Conservation (phyloP, 352 stramenopile genomes). For the Pseudoperonospora humuli region DNA sequence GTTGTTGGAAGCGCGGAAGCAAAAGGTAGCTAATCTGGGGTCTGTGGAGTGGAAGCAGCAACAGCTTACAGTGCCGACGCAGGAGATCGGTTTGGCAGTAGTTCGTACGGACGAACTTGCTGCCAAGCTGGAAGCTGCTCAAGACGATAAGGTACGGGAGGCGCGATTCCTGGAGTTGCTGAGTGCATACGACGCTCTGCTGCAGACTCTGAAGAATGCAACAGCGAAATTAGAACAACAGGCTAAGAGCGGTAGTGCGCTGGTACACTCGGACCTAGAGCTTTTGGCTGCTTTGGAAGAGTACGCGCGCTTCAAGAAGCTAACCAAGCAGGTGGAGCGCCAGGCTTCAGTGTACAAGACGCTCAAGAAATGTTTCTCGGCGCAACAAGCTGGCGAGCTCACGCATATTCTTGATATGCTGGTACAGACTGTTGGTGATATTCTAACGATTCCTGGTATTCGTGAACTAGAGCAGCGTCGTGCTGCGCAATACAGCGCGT, state of each 20-base stretch:
- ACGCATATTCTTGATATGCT: constrained; percentile 81
- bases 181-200: constrained; percentile 59
- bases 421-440: constrained; percentile 73
- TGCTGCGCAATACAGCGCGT: constrained; percentile 57
- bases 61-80: constrained; percentile 56
- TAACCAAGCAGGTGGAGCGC: constrained; percentile 64
- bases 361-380: constrained; percentile 41
- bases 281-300: constrained; percentile 58
- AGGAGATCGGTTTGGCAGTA: constrained; percentile 62
- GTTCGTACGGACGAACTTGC: constrained; percentile 68
- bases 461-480: constrained; percentile 42
- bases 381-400: constrained; percentile 48
- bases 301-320: constrained; percentile 66
- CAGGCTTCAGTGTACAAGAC: constrained; percentile 57
- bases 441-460: constrained; percentile 56
- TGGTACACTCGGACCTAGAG: constrained; percentile 71
- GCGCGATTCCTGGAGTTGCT: constrained; percentile 60
- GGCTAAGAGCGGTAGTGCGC: constrained; percentile 61
- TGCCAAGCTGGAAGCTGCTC: constrained; percentile 45
- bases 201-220: constrained; percentile 61
- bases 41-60: constrained; percentile 79
- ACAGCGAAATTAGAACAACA: constrained; percentile 62
- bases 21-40: constrained; percentile 76
- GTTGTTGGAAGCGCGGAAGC: constrained; percentile 73
- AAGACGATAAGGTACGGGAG: constrained; percentile 64